These are phyloP conservation scores for Remersonia thermophila DNA, from an alignment of 2,329 filamentous ascomycete genomes.

Conservation along the genomic window DNA sequence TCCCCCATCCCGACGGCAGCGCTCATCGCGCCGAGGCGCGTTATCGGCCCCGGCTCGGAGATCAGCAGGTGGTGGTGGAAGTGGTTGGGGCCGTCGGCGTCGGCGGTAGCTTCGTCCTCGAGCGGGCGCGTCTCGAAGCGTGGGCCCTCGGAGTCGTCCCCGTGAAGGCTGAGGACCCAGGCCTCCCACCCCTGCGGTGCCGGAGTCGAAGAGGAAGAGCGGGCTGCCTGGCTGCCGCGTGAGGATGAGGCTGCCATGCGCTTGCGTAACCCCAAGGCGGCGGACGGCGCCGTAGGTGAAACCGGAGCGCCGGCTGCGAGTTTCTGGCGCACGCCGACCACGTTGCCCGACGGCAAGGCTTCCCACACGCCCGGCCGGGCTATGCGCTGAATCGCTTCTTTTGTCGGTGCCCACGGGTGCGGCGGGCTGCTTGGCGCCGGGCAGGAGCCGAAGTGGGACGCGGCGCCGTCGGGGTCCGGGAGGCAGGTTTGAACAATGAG, in stretches of 20 bases:
- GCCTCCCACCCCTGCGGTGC: slow-evolving; percentile 36
- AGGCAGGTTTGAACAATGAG: slow-evolving; percentile 54
- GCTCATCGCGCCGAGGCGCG: slow-evolving; percentile 48
- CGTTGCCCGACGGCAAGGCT: slow-evolving; percentile 43
- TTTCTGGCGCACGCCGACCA: slow-evolving; percentile 48
- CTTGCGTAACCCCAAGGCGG: no score
- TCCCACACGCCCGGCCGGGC: slow-evolving; percentile 56
- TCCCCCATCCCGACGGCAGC: slow-evolving; percentile 63
- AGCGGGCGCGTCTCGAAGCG: slow-evolving; percentile 34
- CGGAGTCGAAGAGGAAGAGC: background rate
- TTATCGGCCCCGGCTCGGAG: slow-evolving; percentile 51
- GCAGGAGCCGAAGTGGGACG: slow-evolving; percentile 39
- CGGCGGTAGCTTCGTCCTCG: slow-evolving; percentile 26
- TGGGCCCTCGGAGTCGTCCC: slow-evolving; percentile 23
- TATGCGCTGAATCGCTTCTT: slow-evolving; percentile 39
- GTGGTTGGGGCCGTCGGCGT: slow-evolving; percentile 19
- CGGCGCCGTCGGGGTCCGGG: slow-evolving; percentile 39
- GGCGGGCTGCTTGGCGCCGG: slow-evolving; percentile 30
- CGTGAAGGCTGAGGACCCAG: slow-evolving; percentile 39
- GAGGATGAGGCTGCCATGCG: no score
- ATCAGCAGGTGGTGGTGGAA: slow-evolving; percentile 43
- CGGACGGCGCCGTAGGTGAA: no score
- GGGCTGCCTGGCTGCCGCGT: no score
- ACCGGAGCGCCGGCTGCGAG: background rate
- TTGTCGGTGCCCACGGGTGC: slow-evolving; percentile 39